Evolutionary conservation across 2,329 filamentous ascomycete genomes (phyloP).

Genomic region (Ophiocordyceps camponoti-rufipedis): DNA sequence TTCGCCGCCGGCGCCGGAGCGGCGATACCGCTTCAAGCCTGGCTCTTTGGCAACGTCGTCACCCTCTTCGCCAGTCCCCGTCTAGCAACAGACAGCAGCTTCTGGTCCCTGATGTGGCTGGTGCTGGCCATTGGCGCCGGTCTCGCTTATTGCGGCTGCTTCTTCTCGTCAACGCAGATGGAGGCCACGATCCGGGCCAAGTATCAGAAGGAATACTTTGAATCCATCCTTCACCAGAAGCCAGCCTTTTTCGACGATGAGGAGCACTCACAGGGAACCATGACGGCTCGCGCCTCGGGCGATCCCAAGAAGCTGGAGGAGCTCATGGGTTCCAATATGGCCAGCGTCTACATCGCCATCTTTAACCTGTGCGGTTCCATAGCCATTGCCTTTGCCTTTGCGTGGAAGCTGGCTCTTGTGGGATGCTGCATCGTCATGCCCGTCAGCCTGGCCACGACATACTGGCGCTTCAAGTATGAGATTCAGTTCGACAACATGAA

Average conservation of each 20-base stretch:
- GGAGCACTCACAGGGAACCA: slow-evolving; percentile 39
- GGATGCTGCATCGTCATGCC: slow-evolving; percentile 41
- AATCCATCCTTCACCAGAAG: slow-evolving; percentile 38
- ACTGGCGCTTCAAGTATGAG: slow-evolving; percentile 37
- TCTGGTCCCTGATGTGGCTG: slow-evolving; percentile 50
- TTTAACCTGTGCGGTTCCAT: slow-evolving; percentile 49
- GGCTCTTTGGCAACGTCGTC: slow-evolving; percentile 35
- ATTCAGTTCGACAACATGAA: slow-evolving; percentile 53
- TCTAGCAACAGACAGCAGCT: slow-evolving; percentile 26
- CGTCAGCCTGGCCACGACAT: slow-evolving; percentile 26
- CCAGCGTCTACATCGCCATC: slow-evolving; percentile 41
- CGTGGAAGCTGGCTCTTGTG: slow-evolving; percentile 61
- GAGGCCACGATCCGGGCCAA: slow-evolving; percentile 30
- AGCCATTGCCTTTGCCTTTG: slow-evolving; percentile 50
- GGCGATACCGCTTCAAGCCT: slow-evolving; percentile 31
- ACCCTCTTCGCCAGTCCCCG: slow-evolving; percentile 22
- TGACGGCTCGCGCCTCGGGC: slow-evolving; percentile 35
- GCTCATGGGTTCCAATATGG: slow-evolving; percentile 44
- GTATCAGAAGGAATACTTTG: slow-evolving; percentile 43
- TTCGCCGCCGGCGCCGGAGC: slow-evolving; percentile 24
- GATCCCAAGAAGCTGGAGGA: slow-evolving; percentile 44
- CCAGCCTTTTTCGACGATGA: slow-evolving; percentile 43
- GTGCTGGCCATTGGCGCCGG: slow-evolving; percentile 35
- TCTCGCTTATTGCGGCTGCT: slow-evolving; percentile 27
- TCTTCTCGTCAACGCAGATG: slow-evolving; percentile 22